phyloP scores from a whole-genome alignment of 495 filamentous ascomycete species.

The Annulohypoxylon bovei region DNA sequence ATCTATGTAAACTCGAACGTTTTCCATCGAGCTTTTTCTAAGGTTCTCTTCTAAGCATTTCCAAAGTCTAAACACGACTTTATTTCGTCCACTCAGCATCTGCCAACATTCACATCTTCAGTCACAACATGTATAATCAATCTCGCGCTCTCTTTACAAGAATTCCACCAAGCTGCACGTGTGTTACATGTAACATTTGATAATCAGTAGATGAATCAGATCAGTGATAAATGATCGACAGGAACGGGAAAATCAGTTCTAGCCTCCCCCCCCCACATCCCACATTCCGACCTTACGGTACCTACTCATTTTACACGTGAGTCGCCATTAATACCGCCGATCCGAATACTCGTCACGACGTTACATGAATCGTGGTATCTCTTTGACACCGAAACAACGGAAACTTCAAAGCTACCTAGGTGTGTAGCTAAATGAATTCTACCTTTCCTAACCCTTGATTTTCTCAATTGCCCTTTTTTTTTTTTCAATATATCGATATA shows the following conservation, averaged over 20 bases:
- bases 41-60: not conserved
- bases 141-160: not conserved
- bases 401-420: not conserved
- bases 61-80: not conserved
- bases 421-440: not conserved
- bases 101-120: not conserved
- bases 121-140: not conserved
- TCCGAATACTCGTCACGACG: constrained; percentile 18
- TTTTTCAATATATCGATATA: not conserved
- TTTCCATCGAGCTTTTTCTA: not conserved
- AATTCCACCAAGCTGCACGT: not conserved
- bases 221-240: constrained; percentile 38
- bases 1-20: constrained; percentile 1
- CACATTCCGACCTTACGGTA: constrained; percentile 25
- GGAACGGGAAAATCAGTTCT: constrained; percentile 36
- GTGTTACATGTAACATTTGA: not conserved
- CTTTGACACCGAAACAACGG: not conserved
- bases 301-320: constrained; percentile 23
- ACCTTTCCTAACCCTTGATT: not conserved
- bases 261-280: constrained; percentile 11
- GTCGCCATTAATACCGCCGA: constrained; percentile 12
- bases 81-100: not conserved
- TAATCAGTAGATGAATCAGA: constrained; percentile 5
- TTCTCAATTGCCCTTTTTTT: not conserved
- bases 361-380: not conserved